These are phyloP conservation scores for Coix lacrymajobi DNA, from an alignment of 176 grass and related monocot genomes.

Conservation along the genomic window DNA sequence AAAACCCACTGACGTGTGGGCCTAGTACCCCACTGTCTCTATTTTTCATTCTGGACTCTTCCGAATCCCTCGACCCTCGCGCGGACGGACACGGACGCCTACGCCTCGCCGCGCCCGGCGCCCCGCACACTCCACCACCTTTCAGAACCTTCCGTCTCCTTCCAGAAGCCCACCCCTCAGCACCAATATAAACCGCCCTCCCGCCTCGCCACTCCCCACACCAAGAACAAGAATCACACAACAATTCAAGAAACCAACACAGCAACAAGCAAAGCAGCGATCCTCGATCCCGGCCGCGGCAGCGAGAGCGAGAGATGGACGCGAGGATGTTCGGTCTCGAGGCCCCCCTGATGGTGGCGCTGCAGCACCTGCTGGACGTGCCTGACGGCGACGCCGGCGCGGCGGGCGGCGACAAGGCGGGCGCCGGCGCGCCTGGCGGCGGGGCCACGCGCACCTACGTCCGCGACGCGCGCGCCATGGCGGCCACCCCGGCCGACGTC, in stretches of 20 bases:
- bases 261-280: background rate
- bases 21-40: background rate
- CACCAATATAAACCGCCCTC: background rate
- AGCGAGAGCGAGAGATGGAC: constrained; percentile 38
- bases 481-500: constrained; percentile 70
- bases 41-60: constrained; percentile 17
- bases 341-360: constrained; percentile 48
- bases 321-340: constrained; percentile 42
- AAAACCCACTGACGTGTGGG: background rate
- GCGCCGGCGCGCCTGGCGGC: background rate
- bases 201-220: background rate
- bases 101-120: background rate
- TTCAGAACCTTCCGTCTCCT: constrained; percentile 47
- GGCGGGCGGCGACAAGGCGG: constrained; percentile 35
- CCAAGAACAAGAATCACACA: background rate
- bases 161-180: constrained; percentile 1
- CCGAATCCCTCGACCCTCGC: background rate
- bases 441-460: constrained; percentile 56
- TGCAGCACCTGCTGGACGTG: constrained; percentile 58
- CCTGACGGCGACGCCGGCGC: constrained; percentile 40
- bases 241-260: background rate
- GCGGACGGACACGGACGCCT: background rate
- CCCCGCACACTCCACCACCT: background rate
- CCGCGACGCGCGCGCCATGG: constrained; percentile 77
- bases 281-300: background rate